Percentiles rank a stretch among this genome's conserved stretches.
Conservation (phyloP, 2,329 filamentous ascomycete species). For the Colletotrichum sp. region DNA sequence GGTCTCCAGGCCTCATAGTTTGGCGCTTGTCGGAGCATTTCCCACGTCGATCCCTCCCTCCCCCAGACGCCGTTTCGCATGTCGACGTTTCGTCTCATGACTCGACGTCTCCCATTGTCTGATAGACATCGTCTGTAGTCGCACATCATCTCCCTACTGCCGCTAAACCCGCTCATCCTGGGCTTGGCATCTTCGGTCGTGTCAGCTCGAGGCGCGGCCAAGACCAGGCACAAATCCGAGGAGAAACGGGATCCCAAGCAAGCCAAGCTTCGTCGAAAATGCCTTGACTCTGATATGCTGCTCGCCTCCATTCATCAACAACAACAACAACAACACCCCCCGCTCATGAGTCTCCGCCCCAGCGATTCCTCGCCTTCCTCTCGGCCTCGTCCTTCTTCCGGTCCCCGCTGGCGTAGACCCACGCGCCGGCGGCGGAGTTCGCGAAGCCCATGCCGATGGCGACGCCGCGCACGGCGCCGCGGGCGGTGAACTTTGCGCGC, state of each 20-base stretch:
- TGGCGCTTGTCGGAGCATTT: not conserved
- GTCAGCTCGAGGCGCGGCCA: not conserved
- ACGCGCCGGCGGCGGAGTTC: constrained; percentile 56
- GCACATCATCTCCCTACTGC: not conserved
- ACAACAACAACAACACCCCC: no score
- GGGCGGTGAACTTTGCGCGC: constrained; percentile 48
- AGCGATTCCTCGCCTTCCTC: constrained; percentile 55
- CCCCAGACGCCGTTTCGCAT: not conserved
- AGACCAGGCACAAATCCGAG: not conserved
- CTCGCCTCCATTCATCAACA: no score
- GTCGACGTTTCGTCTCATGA: constrained; percentile 2
- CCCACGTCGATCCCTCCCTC: not conserved
- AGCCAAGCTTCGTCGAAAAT: not conserved
- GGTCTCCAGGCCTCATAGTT: not conserved
- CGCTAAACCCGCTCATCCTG: not conserved
- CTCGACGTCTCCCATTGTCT: not conserved
- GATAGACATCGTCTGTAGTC: not conserved
- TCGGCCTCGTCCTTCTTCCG: constrained; percentile 54
- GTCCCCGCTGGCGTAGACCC: constrained; percentile 58
- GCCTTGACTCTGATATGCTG: no score
- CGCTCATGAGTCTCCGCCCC: constrained; percentile 44
- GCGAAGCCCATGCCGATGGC: constrained; percentile 54
- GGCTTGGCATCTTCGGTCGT: not conserved
- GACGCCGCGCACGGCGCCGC: constrained; percentile 55
- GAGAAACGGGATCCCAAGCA: not conserved